Base-by-base conservation (phyloP, 768 basidiomycete genomes). In the Mycena amicta region DNA sequence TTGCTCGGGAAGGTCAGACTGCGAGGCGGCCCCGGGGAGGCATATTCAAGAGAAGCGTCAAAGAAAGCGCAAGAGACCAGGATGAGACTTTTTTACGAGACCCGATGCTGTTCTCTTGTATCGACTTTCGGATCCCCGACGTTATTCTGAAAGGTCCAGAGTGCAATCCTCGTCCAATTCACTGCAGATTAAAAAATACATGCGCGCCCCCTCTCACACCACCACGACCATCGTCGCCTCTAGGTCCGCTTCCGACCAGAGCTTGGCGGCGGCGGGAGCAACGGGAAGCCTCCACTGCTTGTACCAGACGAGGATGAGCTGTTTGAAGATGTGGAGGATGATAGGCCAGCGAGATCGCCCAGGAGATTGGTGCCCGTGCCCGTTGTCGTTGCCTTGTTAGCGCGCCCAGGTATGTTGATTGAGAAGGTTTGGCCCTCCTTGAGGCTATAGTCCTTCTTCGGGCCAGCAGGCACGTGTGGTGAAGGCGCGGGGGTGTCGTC, bases 361-460 rank as follows among this genome's bases (percentile, higher is more conserved):
- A 84, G 64, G 31, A 84, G 66, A 61, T 69, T 79, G 5, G 73
- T 56, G 4, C n/a, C 16, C 13, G 41, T 37, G 50, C 53, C 23
- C 12, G 55, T 52, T 2, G 58, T 64, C 15, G 69, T 67, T 40
- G 68, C 73, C 5, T 81, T 81, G 55, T 72, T 45, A 5, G 8
- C 75, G 53, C 88, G 85, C n/a, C 94, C 93, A 5, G 95, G 95
- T 58, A 97, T 92, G 30, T 84, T 77, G 63, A 98, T 96, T 4
- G 89, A 88, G 72, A 98, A 95, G 0, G 95, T 97, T 71, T 98
- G 92, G 8, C 95, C 95, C 65, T 94, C 93, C 71, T 96, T 97
- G 65, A 98, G 75, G 37, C 90, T 90, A 73, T 94, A 97, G 65
- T 98, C 95, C 72, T 93, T 92, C 79, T 93, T 94, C 2, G 93